These are phyloP conservation scores for Solanum verrucosum DNA, from an alignment of 257 asterid genomes.

Conservation along the genomic window DNA sequence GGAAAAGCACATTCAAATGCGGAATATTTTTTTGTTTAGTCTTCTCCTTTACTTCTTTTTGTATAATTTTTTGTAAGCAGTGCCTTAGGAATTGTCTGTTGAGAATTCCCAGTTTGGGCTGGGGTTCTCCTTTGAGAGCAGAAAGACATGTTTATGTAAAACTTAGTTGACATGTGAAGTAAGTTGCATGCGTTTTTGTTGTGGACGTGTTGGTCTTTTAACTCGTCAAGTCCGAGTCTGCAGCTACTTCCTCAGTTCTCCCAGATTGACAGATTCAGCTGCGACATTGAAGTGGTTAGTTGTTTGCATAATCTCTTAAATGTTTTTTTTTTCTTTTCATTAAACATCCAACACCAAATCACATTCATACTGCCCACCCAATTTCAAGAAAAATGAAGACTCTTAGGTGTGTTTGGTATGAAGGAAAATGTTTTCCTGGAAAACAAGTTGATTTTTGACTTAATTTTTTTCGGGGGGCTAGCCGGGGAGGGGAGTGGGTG, in stretches of 20 bases:
- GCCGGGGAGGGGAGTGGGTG: too few species aligned
- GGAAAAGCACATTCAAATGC: not conserved
- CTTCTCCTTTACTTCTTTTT: not conserved
- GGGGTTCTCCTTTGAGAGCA: constrained; percentile 6
- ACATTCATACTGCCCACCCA: not conserved
- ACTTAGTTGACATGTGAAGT: not conserved
- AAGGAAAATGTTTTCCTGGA: too few species aligned
- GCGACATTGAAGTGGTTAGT: not conserved
- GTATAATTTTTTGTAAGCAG: not conserved
- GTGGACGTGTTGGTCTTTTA: not conserved
- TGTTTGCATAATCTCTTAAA: not conserved
- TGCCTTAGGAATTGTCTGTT: not conserved
- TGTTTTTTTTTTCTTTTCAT: not conserved
- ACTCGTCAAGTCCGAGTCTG: not conserved
- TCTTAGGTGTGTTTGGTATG: too few species aligned
- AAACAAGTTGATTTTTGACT: too few species aligned
- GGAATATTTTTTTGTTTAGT: not conserved
- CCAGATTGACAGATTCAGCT: not conserved
- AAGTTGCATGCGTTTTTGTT: not conserved
- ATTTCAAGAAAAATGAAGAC: not conserved
- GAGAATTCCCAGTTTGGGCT: constrained; percentile 14
- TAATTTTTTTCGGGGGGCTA: too few species aligned
- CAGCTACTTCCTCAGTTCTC: not conserved
- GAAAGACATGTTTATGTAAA: not conserved
- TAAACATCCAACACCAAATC: not conserved